These are phyloP conservation scores for Mucor saturninus DNA, from an alignment of 371 early-diverging fungal species.

Conservation along the genomic window DNA sequence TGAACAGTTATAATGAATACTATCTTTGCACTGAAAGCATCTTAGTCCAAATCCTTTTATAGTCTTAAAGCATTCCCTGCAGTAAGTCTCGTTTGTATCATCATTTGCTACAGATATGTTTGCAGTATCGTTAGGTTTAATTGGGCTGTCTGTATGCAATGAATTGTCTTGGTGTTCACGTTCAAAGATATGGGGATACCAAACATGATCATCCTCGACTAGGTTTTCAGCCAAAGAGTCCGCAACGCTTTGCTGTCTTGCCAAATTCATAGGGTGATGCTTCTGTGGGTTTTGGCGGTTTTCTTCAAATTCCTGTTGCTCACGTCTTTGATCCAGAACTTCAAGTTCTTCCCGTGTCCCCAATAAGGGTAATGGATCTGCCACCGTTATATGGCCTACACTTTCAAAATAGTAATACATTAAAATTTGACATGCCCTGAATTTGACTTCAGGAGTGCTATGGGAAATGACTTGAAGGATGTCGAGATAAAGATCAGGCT, in stretches of 20 bases:
- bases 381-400: constrained; percentile 58
- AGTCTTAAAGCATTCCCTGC: constrained; percentile 57
- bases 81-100: constrained; percentile 38
- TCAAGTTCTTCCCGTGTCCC: constrained; percentile 36
- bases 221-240: constrained; percentile 15
- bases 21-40: constrained; percentile 59
- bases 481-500: constrained; percentile 61
- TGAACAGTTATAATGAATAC: constrained; percentile 47
- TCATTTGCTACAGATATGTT: constrained; percentile 22
- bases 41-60: constrained; percentile 57
- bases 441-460: constrained; percentile 43
- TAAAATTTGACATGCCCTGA: constrained; percentile 47
- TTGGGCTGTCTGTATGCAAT: neutral
- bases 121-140: constrained; percentile 3
- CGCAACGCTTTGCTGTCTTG: constrained; percentile 1
- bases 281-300: constrained; percentile 17
- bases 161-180: constrained; percentile 2
- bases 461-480: constrained; percentile 57
- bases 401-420: constrained; percentile 50
- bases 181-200: constrained; percentile 52
- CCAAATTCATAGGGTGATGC: neutral
- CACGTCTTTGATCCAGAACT: constrained; percentile 28
- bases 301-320: constrained; percentile 42
- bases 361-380: constrained; percentile 48
- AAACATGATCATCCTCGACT: constrained; percentile 39